phyloP scores from a whole-genome alignment of 345 rosid genomes.

The Eucalyptus sp. region DNA sequence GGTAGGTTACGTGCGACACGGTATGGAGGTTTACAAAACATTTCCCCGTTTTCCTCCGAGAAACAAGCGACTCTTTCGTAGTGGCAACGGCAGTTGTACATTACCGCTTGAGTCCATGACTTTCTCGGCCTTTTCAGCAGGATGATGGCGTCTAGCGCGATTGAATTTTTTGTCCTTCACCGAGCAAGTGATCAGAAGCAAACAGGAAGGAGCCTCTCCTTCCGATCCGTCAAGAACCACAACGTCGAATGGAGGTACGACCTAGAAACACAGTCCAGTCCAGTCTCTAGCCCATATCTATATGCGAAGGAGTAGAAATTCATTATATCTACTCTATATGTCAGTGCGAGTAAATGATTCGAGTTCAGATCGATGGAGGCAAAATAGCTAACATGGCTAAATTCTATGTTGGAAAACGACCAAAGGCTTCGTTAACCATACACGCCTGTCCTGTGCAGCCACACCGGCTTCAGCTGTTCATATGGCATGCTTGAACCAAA shows the following conservation, averaged over 20 bases:
- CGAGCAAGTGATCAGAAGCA: neutral
- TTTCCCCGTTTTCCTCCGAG: neutral
- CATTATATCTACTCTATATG: neutral
- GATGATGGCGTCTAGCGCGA: neutral
- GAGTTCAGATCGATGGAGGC: neutral
- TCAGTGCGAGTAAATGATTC: neutral
- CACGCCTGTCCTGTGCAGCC: neutral
- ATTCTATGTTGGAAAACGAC: neutral
- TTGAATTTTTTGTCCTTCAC: neutral
- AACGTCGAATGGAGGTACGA: neutral
- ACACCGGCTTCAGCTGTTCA: neutral
- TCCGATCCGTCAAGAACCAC: neutral
- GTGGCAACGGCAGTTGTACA: neutral
- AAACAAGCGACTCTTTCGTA: neutral
- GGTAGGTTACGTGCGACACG: neutral
- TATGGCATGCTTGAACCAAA: neutral
- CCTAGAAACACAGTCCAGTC: neutral
- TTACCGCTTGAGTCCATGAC: neutral
- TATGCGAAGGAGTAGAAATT: neutral
- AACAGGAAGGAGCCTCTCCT: neutral
- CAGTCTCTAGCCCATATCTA: neutral
- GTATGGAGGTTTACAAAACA: neutral
- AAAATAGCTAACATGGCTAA: neutral
- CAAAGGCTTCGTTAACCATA: neutral
- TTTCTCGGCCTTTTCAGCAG: neutral